Evolutionary conservation across 805 yeast species (phyloP).

Genomic region (Maudiozyma saulgeensis): DNA sequence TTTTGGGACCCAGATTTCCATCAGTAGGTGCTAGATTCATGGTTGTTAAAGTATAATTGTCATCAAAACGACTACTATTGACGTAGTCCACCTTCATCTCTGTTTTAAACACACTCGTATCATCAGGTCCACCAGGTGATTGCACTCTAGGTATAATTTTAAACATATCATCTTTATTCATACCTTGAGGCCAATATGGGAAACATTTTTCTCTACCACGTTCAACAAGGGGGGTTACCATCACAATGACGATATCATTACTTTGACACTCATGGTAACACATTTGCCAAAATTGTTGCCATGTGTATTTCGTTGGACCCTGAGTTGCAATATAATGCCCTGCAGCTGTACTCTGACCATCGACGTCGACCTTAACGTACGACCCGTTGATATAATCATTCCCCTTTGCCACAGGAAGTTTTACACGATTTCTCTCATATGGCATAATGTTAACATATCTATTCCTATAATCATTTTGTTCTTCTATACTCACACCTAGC

Average conservation of each 20-base stretch:
- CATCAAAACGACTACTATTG: conserved; percentile 13
- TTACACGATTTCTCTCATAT: conserved; percentile 51
- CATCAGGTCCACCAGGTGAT: conserved; percentile 16
- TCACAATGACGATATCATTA: conserved; percentile 48
- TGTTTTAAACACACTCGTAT: conserved; percentile 15
- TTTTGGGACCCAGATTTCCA: conserved; percentile 34
- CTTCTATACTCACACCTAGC: conserved; percentile 20
- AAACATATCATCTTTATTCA: conserved; percentile 2
- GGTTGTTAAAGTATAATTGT: conserved; percentile 19
- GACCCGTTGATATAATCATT: conserved; percentile 82
- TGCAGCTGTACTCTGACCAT: conserved; percentile 14
- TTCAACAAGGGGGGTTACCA: conserved; percentile 72
- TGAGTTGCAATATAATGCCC: conserved; percentile 57
- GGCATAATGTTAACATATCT: conserved; percentile 58
- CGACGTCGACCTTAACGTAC: conserved; percentile 35
- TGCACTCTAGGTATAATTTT: conserved; percentile 9
- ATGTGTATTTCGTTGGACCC: conserved; percentile 69
- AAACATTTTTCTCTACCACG: conserved; percentile 65
- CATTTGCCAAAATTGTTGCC: conserved; percentile 86
- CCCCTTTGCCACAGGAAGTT: conserved; percentile 25
- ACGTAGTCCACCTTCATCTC: conserved; percentile 16
- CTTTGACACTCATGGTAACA: conserved; percentile 50
- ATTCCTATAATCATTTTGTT: conserved; percentile 34
- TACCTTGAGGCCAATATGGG: conserved; percentile 58
- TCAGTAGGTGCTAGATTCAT: conserved; percentile 13